These are phyloP conservation scores for Pythium guiyangense DNA, from an alignment of 352 stramenopile genomes.

Conservation along the genomic window DNA sequence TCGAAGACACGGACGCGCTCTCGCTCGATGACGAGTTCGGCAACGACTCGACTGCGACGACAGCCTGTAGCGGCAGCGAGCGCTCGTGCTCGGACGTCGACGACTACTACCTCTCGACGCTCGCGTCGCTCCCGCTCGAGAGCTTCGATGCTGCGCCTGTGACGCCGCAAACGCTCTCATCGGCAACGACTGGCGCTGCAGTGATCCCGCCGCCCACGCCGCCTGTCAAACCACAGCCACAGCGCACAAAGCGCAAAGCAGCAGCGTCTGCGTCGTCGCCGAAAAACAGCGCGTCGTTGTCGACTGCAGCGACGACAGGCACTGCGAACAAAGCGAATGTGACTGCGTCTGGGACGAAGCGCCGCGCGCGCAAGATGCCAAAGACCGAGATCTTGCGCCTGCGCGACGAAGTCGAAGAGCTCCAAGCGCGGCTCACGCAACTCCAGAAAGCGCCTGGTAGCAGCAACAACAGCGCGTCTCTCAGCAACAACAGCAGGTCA, in stretches of 20 bases:
- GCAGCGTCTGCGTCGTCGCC: background rate
- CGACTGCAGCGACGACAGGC: too few species aligned
- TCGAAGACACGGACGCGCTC: conserved; percentile 1
- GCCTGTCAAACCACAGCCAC: background rate
- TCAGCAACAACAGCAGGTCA: too few species aligned
- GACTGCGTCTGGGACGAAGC: too few species aligned
- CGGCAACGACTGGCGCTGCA: background rate
- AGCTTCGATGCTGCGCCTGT: too few species aligned
- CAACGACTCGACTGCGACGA: conserved; percentile 2
- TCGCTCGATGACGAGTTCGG: background rate
- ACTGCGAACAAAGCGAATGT: too few species aligned
- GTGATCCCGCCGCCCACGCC: background rate
- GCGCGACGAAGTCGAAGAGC: conserved; percentile 11
- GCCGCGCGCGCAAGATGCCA: conserved; percentile 7
- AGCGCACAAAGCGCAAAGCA: conserved; percentile 8
- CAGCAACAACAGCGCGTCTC: background rate
- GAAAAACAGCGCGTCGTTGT: too few species aligned
- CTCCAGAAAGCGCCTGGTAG: conserved; percentile 10
- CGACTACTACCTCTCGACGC: background rate
- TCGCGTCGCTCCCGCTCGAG: background rate
- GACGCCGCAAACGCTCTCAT: too few species aligned
- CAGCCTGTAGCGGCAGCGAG: conserved; percentile 7
- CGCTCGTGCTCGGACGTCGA: conserved; percentile 9
- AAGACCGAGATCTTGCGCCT: conserved; percentile 10
- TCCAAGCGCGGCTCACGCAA: conserved; percentile 8